These are phyloP conservation scores for Rhododendron mucronatum DNA, from an alignment of 148 eudicot species.

Conservation along the genomic window DNA sequence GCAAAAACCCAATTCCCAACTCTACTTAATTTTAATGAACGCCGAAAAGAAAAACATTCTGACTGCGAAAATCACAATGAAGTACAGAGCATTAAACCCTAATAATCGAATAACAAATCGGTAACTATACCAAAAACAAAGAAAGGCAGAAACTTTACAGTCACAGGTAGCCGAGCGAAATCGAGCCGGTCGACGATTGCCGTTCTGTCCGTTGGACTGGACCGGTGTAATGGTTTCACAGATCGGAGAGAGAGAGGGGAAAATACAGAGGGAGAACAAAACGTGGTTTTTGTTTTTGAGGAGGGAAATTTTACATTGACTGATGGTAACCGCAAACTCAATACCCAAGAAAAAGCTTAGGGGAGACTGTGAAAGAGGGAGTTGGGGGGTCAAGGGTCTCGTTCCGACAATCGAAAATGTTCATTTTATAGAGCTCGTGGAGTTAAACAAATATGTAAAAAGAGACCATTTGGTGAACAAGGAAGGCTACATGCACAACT, in stretches of 20 bases:
- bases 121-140: too few species aligned
- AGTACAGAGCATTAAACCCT: neutral
- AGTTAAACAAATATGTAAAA: too few species aligned
- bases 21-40: neutral
- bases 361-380: too few species aligned
- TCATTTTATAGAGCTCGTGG: too few species aligned
- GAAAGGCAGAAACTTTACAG: neutral
- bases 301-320: neutral
- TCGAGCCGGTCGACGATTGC: neutral
- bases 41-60: neutral
- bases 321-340: too few species aligned
- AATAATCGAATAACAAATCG: neutral
- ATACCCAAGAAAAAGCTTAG: too few species aligned
- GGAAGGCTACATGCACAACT: too few species aligned
- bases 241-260: neutral
- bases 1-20: neutral
- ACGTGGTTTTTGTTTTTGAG: neutral
- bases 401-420: too few species aligned
- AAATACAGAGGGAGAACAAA: neutral
- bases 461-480: too few species aligned
- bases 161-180: neutral
- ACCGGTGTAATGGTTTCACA: neutral
- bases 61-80: neutral
- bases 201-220: neutral
- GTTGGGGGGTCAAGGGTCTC: too few species aligned